These are phyloP conservation scores for Lactifluus subvellereus DNA, from an alignment of 768 basidiomycete genomes.

Conservation along the genomic window DNA sequence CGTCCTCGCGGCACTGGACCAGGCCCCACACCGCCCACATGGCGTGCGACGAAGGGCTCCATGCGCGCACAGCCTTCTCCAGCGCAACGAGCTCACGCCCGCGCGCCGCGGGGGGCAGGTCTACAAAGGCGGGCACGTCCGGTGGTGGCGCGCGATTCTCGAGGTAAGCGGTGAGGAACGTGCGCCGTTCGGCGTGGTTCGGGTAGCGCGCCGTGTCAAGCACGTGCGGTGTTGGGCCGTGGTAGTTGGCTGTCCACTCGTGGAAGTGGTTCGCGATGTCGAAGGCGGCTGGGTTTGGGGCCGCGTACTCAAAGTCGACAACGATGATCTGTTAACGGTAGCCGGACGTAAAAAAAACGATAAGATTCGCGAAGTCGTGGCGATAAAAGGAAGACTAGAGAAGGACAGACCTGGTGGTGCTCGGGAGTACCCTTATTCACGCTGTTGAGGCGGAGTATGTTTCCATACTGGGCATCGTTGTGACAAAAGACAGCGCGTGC, in stretches of 20 bases:
- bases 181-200: constrained; percentile 58
- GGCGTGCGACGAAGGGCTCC: constrained; percentile 87
- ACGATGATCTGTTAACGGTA: constrained; percentile 64
- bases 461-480: constrained; percentile 96
- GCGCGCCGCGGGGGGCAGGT: constrained; percentile 24
- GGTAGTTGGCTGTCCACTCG: constrained; percentile 95
- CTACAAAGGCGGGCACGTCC: constrained; percentile 25
- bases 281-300: constrained; percentile 86
- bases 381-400: background rate
- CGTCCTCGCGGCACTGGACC: constrained; percentile 77
- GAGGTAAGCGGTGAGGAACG: constrained; percentile 86
- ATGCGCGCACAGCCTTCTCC: constrained; percentile 74
- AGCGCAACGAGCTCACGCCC: constrained; percentile 50
- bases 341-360: background rate
- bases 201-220: constrained; percentile 68
- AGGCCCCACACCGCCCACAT: constrained; percentile 96
- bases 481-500: constrained; percentile 77
- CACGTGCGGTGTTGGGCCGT: constrained; percentile 59
- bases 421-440: constrained; percentile 52
- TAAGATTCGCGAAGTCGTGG: constrained; percentile 22
- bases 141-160: constrained; percentile 36
- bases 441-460: constrained; percentile 68
- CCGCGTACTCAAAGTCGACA: constrained; percentile 97
- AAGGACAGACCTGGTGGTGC: constrained; percentile 62
- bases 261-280: constrained; percentile 97